Evolutionary conservation across 495 filamentous ascomycete genomes (phyloP), one percentile per base, ranked within the genome.

Genomic region (Pyrenopolyporus hunteri): DNA sequence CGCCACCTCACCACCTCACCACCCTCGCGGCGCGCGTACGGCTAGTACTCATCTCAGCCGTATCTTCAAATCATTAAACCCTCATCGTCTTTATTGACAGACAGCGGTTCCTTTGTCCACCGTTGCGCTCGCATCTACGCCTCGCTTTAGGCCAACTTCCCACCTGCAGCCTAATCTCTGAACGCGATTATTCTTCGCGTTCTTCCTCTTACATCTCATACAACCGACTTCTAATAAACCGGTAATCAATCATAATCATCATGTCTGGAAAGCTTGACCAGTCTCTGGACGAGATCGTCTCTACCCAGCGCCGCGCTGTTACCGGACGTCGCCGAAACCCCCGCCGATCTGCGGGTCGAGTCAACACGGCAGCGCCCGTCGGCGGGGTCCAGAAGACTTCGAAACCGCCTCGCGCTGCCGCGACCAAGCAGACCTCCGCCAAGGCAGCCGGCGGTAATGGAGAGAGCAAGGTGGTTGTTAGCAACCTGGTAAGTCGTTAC

Each of bases 401-500:
- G 22, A 89, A 82, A 73, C 70, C 79, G 47, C 73, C 83, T 58
- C 91, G 88, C 71, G 68, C 77, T 60, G 73, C 80, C 59, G 69
- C 71, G 1, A 73, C 78, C 46, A 93, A 91, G 83, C 74, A 81
- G 43, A 76, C 79, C 16, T 85, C 92, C 44, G 85, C 83, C 64
- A 78, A 76, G 62, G 68, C 67, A 49, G 66, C 71, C n/a, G 87
- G 86, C 57, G 71, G 81, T 58, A 78, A 75, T 43, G 84, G 84
- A 70, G 91, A 92, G 51, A 92, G 91, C 83, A 98, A 97, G 78
- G 94, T 98, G 80, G 87, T 96, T 75, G 92, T 98, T 76, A 95
- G 90, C 86, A 93, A 93, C 80, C 82, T 98, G 83, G 93, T 97
- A 87, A 80, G 92, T 78, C 60, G n/a, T 60, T 13, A 25, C n/a